Evolutionary conservation across 2,329 filamentous ascomycete species (phyloP), one percentile per base, ranked within the genome.

Genomic region (Fusarium pininemorale): DNA sequence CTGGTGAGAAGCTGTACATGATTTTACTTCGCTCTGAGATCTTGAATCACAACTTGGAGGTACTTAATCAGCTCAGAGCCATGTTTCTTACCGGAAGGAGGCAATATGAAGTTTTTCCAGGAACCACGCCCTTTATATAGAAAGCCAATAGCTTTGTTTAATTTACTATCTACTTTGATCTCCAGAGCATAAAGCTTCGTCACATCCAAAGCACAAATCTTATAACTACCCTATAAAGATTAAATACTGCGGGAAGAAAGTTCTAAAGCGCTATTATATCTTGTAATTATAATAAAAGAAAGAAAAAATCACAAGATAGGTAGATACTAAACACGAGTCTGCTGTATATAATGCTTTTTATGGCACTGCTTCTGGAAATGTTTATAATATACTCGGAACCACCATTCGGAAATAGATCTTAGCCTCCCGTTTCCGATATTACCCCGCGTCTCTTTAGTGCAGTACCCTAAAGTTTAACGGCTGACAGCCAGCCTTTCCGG

Each of bases 341-440:
- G 13, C 6, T 7, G 2, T 5, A 10, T 0, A n/a, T 10, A 9
- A 9, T n/a, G 0, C 16, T 10, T 20, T 8, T 7, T 0, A 7
- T 6, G 12, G 12, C 3, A 7, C 8, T 53, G 13, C 4, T 16
- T 16, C 14, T 24, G 6, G 1, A 24, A 6, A 18, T 18, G 10
- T 18, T 18, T 9, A 35, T 7, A 16, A 6, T 20, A 18, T 14
- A 2, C 12, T 54, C 35, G 35, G 24, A 38, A 54, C 10, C 9
- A 28, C 10, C 0, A 0, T 39, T 38, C 18, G 35, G 35, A 22
- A 39, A 8, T 10, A 3, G 10, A 54, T 13, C 12, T 28, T 4
- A 18, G 7, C 35, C 35, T 18, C 20, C 13, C 26, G 10, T 2
- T 39, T 16, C 20, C 35, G 20, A n/a, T 3, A 7, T 5, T 55